A percentile compares a stretch with the other conserved stretches of the same genome.
These are phyloP conservation scores for Phyllosticta citriasiana DNA, from an alignment of 2,329 filamentous ascomycete species.

Conservation along the genomic window DNA sequence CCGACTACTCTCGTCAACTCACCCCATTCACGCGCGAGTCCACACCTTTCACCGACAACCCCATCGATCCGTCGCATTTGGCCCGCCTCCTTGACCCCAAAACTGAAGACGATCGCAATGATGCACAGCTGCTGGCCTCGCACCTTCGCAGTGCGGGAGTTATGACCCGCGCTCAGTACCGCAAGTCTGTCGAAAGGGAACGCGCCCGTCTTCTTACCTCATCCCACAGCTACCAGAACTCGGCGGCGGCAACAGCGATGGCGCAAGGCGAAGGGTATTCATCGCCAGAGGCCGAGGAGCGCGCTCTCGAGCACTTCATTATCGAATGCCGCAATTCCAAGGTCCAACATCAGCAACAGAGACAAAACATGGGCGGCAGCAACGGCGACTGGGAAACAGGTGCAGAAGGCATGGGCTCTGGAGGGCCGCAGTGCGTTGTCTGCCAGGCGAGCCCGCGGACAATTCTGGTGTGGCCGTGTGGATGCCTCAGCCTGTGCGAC, in stretches of 20 bases:
- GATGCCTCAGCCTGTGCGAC: slow-evolving; percentile 87
- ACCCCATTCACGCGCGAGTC: slow-evolving; percentile 39
- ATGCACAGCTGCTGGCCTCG: slow-evolving; percentile 70
- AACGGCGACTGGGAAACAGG: slow-evolving; percentile 52
- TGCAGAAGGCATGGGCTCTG: slow-evolving; percentile 62
- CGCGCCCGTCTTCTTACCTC: slow-evolving; percentile 56
- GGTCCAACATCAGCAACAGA: slow-evolving; percentile 14
- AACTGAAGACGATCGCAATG: slow-evolving; percentile 65
- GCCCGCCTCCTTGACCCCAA: slow-evolving; percentile 74
- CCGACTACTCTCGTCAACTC: slow-evolving; percentile 23
- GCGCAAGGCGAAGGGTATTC: slow-evolving; percentile 19
- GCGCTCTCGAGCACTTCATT: slow-evolving; percentile 49
- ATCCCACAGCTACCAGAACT: slow-evolving; percentile 20
- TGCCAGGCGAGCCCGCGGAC: slow-evolving; percentile 80
- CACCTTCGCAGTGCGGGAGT: slow-evolving; percentile 63
- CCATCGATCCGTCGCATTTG: slow-evolving; percentile 56
- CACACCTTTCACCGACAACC: slow-evolving; percentile 53
- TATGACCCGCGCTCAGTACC: slow-evolving; percentile 73
- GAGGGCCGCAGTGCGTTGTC: slow-evolving; percentile 80
- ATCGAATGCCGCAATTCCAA: slow-evolving; percentile 41
- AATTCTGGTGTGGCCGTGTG: slow-evolving; percentile 92
- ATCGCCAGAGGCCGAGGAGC: slow-evolving; percentile 45
- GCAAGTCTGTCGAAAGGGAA: slow-evolving; percentile 56
- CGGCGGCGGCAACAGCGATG: slow-evolving; percentile 23
- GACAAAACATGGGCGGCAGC: neutral